Evolutionary conservation across 192 early-diverging fungal genomes (phyloP), one percentile per base, ranked within the genome.

Genomic region (Dissophora ornata): DNA sequence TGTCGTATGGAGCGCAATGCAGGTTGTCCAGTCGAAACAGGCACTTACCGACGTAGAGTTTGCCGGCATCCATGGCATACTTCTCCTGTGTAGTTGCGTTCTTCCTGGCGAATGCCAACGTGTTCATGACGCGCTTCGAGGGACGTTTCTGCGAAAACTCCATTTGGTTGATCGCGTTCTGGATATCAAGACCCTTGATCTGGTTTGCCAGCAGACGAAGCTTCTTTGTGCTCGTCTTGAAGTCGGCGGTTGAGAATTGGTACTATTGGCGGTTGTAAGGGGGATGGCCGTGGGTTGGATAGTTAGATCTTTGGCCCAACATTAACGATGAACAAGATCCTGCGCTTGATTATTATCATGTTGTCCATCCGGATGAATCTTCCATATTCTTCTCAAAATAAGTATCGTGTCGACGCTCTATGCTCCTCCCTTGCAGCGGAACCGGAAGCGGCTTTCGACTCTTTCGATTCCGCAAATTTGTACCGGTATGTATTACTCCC

Each of bases 121-220:
- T 90, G 69, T 90, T 85, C 68, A 84, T 67, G 21, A 94, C 81
- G 13, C 86, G 83, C 47, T 79, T 80, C 24, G 88, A 71, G n/a
- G 88, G 83, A 50, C 83, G 83, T 62, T 94, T 94, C 25, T 81
- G 71, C 34, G 92, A 94, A 49, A 91, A 89, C 70, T 89, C 79
- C 91, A 94, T 89, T 70, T 94, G 92, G 42, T 86, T 69, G 48
- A 94, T 94, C 13, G 92, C 92, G 57, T 94, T 89, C 41, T 85
- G 83, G 16, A 94, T 70, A 12, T 85, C 65, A 45, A 89, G 81
- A 1, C 85, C 84, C 2, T 88, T 84, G 22, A 94, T 88, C 60
- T 92, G 91, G 68, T 90, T 86, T 4, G 87, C 91, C 19, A 94
- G 68, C 55, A 92, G 82, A 24, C 88, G 86, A 12, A 94, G 83